Evolutionary conservation across 305 asterid species (phyloP), one percentile per base, ranked within the genome.

Genomic region (Plantago lanceolata): DNA sequence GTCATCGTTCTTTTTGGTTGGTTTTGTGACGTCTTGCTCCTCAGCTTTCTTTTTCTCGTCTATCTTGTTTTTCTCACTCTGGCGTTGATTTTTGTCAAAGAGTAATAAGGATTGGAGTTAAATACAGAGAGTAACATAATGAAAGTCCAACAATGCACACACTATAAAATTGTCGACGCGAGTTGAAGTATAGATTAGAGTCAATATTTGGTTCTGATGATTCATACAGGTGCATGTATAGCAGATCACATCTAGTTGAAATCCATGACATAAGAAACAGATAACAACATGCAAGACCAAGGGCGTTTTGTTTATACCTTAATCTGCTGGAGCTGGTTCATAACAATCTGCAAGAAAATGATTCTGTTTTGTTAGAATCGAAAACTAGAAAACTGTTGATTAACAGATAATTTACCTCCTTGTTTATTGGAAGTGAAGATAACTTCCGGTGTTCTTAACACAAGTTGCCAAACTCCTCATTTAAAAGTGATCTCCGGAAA

Each of bases 311-410:
- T 54, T 44, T 63, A 62, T 82, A 85, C 94, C 97, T 85, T 85
- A 65, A 74, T 66, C 64, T 78, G 89, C 72, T 81, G 86, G 35
- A 78, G 79, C 75, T 85, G 90, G 74, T 79, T 83, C 85, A 58
- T 81, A 45, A 86, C 83, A 68, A 79, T 81, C 93, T 90, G 93
- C 79, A 74, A 43, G 21, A 67, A 57, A 56, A 53, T 28, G 68
- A 68, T 11, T 52, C 20, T 58, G 60, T 21, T 59, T 69, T 8
- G 48, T 48, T 19, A 64, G 68, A 28, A 50, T 54, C 31, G 65
- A 68, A 58, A 17, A 49, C 45, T 54, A 31, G 48, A 62, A 51
- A n/a, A 17, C 16, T 59, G 14, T 45, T 50, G 28, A 19, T 18
- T 18, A 6, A 48, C 20, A 16, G 8, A 19, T 9, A 48, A 48